These are phyloP conservation scores for Phanerodontia chrysosporium DNA, from an alignment of 768 basidiomycete genomes.

Conservation along the genomic window DNA sequence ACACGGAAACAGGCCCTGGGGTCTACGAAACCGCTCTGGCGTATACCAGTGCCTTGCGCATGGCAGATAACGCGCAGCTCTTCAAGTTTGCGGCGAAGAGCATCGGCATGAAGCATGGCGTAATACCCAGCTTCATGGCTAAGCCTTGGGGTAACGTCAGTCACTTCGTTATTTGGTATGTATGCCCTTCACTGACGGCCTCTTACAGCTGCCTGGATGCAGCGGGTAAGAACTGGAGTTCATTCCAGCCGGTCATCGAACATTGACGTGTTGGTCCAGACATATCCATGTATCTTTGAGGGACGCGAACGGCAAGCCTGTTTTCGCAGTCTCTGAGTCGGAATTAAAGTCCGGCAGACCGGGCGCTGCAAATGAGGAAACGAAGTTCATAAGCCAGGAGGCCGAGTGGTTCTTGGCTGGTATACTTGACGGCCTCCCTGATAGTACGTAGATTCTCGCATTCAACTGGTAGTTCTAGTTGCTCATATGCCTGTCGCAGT, in stretches of 20 bases:
- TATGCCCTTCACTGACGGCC: neutral
- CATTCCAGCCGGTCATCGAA: neutral
- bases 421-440: constrained; percentile 81
- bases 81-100: constrained; percentile 95
- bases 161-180: constrained; percentile 9
- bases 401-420: constrained; percentile 96
- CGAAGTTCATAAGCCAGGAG: constrained; percentile 75
- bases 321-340: constrained; percentile 69
- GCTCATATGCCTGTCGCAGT: constrained; percentile 33
- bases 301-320: constrained; percentile 61
- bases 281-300: constrained; percentile 91
- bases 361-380: constrained; percentile 75
- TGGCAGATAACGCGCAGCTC: constrained; percentile 89
- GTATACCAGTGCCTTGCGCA: constrained; percentile 71
- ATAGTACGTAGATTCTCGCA: constrained; percentile 48
- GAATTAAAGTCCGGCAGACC: constrained; percentile 61
- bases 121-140: constrained; percentile 97
- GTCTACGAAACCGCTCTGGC: constrained; percentile 86
- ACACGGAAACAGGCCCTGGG: constrained; percentile 91
- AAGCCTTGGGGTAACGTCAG: constrained; percentile 92
- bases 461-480: neutral
- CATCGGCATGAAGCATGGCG: constrained; percentile 80
- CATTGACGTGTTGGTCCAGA: no score
- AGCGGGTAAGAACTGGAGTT: constrained; percentile 62
- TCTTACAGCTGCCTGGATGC: constrained; percentile 80